Percentiles rank a stretch among this genome's conserved stretches.
Conservation (phyloP, 306 rosid genomes). For the Geum urbanum region DNA sequence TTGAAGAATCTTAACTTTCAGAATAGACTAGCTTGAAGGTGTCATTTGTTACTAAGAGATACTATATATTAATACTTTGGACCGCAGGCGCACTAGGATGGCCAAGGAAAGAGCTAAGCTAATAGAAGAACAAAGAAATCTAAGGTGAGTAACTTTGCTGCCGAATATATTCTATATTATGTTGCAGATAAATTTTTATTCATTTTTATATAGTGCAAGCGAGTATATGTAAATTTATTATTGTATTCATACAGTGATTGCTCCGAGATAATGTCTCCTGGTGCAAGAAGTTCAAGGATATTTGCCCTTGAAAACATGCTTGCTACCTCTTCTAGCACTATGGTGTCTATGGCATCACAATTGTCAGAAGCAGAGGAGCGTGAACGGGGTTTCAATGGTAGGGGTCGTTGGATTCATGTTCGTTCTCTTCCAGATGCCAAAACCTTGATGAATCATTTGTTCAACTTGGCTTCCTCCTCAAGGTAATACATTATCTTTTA, state of each 20-base stretch:
- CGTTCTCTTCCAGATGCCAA: slow-evolving; percentile 90
- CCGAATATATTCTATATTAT: neutral
- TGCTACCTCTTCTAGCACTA: slow-evolving; percentile 65
- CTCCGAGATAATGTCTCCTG: slow-evolving; percentile 70
- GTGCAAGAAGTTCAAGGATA: slow-evolving; percentile 89
- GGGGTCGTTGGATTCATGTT: slow-evolving; percentile 95
- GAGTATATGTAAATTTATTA: slow-evolving; percentile 6
- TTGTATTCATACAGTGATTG: slow-evolving; percentile 38
- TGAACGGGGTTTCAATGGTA: slow-evolving; percentile 75
- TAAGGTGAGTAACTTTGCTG: slow-evolving; percentile 25
- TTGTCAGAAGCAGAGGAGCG: slow-evolving; percentile 96
- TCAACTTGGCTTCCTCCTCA: slow-evolving; percentile 81
- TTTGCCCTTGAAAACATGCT: slow-evolving; percentile 93
- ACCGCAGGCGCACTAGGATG: slow-evolving; percentile 50
- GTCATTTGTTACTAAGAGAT: neutral
- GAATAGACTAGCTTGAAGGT: neutral
- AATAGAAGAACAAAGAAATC: slow-evolving; percentile 39
- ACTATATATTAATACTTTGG: slow-evolving; percentile 15
- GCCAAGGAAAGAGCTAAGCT: slow-evolving; percentile 49
- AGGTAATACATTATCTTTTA: slow-evolving; percentile 43
- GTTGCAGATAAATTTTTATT: neutral
- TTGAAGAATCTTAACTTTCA: neutral
- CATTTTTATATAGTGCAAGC: too few species aligned
- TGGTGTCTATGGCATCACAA: slow-evolving; percentile 92
- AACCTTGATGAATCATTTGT: slow-evolving; percentile 80